A percentile compares a stretch with the other conserved stretches of the same genome.
Evolutionary conservation across 2,329 filamentous ascomycete genomes (phyloP).

Genomic region (Cladosporium austrohemisphaericum): DNA sequence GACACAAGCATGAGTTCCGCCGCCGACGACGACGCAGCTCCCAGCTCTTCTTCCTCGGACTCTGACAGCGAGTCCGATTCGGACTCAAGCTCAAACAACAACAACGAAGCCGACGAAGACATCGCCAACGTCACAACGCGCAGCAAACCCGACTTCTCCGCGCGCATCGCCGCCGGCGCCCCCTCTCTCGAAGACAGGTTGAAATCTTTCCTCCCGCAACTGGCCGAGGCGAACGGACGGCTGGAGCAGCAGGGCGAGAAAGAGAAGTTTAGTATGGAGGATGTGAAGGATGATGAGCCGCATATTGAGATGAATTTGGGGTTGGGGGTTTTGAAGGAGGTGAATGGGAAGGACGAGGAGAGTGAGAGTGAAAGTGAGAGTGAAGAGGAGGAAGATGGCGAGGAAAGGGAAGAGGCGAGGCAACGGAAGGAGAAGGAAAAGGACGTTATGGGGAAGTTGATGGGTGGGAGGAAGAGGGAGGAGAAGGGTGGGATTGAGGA

Average conservation of each 20-base stretch:
- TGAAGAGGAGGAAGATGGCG: slow-evolving; percentile 13
- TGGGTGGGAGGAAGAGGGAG: slow-evolving; percentile 20
- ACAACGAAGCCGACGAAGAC: neutral
- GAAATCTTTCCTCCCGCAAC: slow-evolving; percentile 30
- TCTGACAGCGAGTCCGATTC: neutral
- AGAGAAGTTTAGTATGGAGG: slow-evolving; percentile 28
- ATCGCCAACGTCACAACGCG: slow-evolving; percentile 9
- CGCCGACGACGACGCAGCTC: no score
- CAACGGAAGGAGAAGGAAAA: slow-evolving; percentile 18
- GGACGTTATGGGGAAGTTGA: slow-evolving; percentile 24
- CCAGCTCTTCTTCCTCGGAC: no score
- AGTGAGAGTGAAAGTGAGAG: slow-evolving; percentile 16
- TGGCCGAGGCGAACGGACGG: slow-evolving; percentile 31
- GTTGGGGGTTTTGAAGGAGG: slow-evolving; percentile 34
- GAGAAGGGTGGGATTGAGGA: slow-evolving; percentile 7
- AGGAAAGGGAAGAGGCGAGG: slow-evolving; percentile 3
- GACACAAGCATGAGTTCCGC: no score
- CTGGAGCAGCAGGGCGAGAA: slow-evolving; percentile 24
- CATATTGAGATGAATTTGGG: slow-evolving; percentile 37
- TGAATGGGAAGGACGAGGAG: slow-evolving; percentile 16
- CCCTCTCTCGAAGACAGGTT: slow-evolving; percentile 24
- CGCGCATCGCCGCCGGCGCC: neutral
- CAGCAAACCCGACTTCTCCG: slow-evolving; percentile 8
- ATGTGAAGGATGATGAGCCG: slow-evolving; percentile 30
- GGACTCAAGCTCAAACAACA: neutral